phyloP scores from a whole-genome alignment of 2,329 filamentous ascomycete genomes.

The Aspergillus ochraceus region DNA sequence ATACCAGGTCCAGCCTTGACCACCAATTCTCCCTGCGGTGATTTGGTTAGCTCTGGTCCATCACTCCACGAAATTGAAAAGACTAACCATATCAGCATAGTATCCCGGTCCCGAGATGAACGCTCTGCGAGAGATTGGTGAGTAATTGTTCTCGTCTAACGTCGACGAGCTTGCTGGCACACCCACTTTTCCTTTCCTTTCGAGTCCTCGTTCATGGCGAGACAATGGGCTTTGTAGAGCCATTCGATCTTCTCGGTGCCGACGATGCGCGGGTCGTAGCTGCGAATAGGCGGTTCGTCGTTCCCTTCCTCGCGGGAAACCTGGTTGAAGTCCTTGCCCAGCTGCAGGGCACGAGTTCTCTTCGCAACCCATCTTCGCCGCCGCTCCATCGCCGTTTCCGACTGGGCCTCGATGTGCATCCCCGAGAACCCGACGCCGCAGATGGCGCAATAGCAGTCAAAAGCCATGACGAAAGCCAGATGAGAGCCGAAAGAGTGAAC shows the following conservation, averaged over 20 bases:
- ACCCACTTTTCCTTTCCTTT: slow-evolving; percentile 16
- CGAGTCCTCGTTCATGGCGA: slow-evolving; percentile 10
- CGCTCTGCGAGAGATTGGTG: slow-evolving; percentile 6
- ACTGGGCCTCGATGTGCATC: slow-evolving; percentile 21
- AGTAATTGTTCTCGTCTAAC: neutral
- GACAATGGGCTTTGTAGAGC: slow-evolving; percentile 21
- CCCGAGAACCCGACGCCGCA: slow-evolving; percentile 23
- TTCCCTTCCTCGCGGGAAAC: slow-evolving; percentile 10
- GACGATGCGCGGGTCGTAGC: slow-evolving; percentile 22
- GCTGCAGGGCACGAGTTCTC: slow-evolving; percentile 13
- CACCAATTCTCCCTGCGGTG: slow-evolving; percentile 18
- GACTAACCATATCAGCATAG: slow-evolving; percentile 21
- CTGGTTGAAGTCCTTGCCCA: slow-evolving; percentile 5
- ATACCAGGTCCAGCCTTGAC: slow-evolving; percentile 17
- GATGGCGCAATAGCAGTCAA: slow-evolving; percentile 24
- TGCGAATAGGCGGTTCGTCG: slow-evolving; percentile 16
- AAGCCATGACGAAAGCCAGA: slow-evolving; percentile 14
- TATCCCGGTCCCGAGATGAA: slow-evolving; percentile 22
- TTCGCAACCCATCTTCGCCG: slow-evolving; percentile 21
- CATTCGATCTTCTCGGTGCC: slow-evolving; percentile 16
- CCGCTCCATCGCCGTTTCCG: slow-evolving; percentile 16
- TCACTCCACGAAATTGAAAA: neutral
- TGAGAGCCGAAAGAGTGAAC: neutral
- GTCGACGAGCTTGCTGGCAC: neutral
- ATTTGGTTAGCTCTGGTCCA: slow-evolving; percentile 1